Conservation (phyloP, 73 alveolate species). For the Diophrys appendiculata region DNA sequence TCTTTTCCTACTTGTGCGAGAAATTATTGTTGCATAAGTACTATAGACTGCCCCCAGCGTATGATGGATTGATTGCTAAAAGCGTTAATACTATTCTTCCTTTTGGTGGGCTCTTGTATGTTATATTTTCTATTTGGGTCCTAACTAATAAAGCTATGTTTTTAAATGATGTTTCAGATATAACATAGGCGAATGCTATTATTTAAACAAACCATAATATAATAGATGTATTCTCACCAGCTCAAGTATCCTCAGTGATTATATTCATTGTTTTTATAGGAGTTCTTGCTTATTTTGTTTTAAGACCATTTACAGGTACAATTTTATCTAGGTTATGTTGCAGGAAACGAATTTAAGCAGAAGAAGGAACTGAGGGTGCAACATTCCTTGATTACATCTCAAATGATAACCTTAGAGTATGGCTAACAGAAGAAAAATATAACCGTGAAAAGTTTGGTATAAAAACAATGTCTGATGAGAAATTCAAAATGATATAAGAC, state of each 20-base stretch:
- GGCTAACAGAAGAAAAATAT: neutral
- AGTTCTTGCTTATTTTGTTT: neutral
- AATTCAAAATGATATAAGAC: no score
- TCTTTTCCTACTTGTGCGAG: slow-evolving; percentile 14
- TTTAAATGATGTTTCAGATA: slow-evolving; percentile 1
- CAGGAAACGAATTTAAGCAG: neutral
- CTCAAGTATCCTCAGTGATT: no score
- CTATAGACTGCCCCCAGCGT: slow-evolving; percentile 57
- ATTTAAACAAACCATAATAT: neutral
- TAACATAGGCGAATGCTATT: neutral
- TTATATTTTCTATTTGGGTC: slow-evolving; percentile 40
- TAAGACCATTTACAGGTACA: neutral
- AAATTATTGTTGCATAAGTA: slow-evolving; percentile 12
- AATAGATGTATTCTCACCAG: neutral
- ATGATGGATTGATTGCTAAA: slow-evolving; percentile 49
- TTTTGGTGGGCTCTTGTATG: slow-evolving; percentile 26
- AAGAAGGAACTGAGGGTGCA: neutral
- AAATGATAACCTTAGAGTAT: neutral
- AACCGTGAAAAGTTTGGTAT: neutral
- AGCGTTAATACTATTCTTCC: slow-evolving; percentile 20
- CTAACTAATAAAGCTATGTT: slow-evolving; percentile 36
- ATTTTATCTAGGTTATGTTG: neutral
- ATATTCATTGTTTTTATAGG: neutral
- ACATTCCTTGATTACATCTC: neutral
- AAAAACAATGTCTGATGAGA: no score